A percentile compares a stretch with the other conserved stretches of the same genome.
These are phyloP conservation scores for Leishmania aethiopica DNA, from an alignment of 208 protist genomes.

Conservation along the genomic window DNA sequence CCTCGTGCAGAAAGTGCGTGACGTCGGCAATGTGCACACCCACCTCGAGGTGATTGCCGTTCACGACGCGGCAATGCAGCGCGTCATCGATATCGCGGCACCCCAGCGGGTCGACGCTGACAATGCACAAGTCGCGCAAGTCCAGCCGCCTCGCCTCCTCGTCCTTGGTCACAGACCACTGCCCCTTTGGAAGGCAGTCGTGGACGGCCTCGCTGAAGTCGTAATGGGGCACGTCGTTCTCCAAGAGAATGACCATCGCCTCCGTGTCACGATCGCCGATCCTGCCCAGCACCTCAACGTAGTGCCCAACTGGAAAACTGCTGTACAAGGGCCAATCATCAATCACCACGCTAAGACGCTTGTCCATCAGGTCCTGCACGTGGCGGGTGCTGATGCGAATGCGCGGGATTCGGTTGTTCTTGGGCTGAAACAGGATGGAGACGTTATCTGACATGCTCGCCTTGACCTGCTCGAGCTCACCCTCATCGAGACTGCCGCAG, in stretches of 20 bases:
- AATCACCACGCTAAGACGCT: slow-evolving; percentile 95
- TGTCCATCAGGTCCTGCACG: slow-evolving; percentile 80
- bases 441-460: slow-evolving; percentile 51
- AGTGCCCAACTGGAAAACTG: slow-evolving; percentile 94
- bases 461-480: slow-evolving; percentile 61
- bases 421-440: slow-evolving; percentile 88
- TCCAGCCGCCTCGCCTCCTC: slow-evolving; percentile 82
- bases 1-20: slow-evolving; percentile 94
- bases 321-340: slow-evolving; percentile 92
- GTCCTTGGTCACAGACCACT: slow-evolving; percentile 83
- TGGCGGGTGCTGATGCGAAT: slow-evolving; percentile 89
- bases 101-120: slow-evolving; percentile 96
- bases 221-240: slow-evolving; percentile 94
- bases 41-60: slow-evolving; percentile 89
- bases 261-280: slow-evolving; percentile 96
- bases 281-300: slow-evolving; percentile 92
- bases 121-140: slow-evolving; percentile 85
- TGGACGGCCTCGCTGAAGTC: slow-evolving; percentile 92
- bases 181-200: slow-evolving; percentile 87
- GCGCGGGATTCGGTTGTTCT: slow-evolving; percentile 87
- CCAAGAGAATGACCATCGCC: slow-evolving; percentile 92
- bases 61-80: slow-evolving; percentile 83
- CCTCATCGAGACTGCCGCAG: slow-evolving; percentile 87
- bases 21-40: slow-evolving; percentile 99
- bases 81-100: slow-evolving; percentile 93